Base-by-base conservation (phyloP, 2,329 filamentous ascomycete genomes). In the Cadophora luteo-olivacea region DNA sequence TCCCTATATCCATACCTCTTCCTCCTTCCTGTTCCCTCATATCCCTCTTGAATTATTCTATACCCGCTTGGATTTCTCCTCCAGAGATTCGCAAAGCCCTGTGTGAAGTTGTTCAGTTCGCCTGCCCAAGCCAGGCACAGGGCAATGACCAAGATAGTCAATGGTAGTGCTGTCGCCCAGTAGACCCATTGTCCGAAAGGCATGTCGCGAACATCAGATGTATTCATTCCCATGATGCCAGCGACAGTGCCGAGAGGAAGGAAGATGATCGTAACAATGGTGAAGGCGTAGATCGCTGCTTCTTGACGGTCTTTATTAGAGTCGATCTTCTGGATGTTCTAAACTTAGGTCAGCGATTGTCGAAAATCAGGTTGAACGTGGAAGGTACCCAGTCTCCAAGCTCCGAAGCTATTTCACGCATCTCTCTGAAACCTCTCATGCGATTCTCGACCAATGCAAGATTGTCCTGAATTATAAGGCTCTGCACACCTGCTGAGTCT, bases 221-320 rank as follows among this genome's bases (percentile, higher is more conserved):
- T 77, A 58, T 79, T 79, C 77, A 79, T 78, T 22, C 77, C 77
- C 29, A 79, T 72, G 29, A 79, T 75, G 24, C 70, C 73, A 0
- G 77, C 74, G 6, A 79, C 76, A 12, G 75, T 75, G 6, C 70
- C 69, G 4, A 79, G 68, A 8, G 78, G 78, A 9, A 79, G 69
- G 54, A 80, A 80, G 6, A 79, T 73, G 14, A 79, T 75, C 3
- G 77, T 79, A 7, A 79, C 75, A 25, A 79, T 77, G 4, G 78
- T 79, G 69, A 80, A 78, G 19, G 72, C 72, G 45, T 75, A 73
- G 19, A 79, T 76, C 2, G 77, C 76, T 52, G 71, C 69, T 69
- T 76, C 75, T 68, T 76, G 75, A 2, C 72, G 65, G 33, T 76
- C 74, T 68, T 75, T 75, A 36, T 75, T 75, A 3, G 68, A 69